These are phyloP conservation scores for Silene vulgaris DNA, from an alignment of 179 eudicot genomes.

Conservation along the genomic window DNA sequence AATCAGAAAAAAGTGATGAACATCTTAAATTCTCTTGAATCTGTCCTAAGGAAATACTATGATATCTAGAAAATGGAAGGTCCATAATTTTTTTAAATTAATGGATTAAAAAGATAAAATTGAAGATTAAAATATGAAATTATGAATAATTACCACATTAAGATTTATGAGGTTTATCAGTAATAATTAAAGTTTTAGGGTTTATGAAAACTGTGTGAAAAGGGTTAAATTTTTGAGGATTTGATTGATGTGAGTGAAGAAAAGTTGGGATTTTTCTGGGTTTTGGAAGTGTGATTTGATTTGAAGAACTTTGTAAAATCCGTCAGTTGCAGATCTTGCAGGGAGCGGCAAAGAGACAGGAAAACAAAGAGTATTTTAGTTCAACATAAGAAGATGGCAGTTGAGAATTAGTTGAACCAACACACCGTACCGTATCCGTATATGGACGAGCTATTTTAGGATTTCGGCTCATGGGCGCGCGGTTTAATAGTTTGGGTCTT, in stretches of 20 bases:
- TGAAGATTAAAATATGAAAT: not conserved
- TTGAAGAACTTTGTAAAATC: conserved; percentile 18
- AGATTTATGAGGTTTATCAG: not conserved
- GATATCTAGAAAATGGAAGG: conserved; percentile 39
- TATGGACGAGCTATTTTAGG: too few relatives aligned
- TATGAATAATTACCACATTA: not conserved
- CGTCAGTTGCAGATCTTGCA: not conserved
- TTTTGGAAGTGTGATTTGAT: conserved; percentile 9
- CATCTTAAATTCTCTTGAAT: conserved; percentile 30
- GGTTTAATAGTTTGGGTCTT: too few relatives aligned
- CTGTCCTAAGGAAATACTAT: conserved; percentile 30
- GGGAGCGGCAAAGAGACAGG: not conserved
- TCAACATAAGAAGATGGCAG: not conserved
- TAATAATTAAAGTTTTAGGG: not conserved
- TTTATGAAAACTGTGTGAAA: not conserved
- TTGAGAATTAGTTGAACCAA: not conserved
- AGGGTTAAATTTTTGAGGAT: not conserved
- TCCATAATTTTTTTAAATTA: conserved; percentile 34
- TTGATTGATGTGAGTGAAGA: not conserved
- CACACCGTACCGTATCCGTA: not conserved
- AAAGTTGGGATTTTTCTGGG: not conserved
- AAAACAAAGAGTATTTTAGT: not conserved
- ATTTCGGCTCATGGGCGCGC: too few relatives aligned
- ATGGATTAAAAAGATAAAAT: not conserved
- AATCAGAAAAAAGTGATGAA: conserved; percentile 27